Base-by-base conservation (phyloP, 108 stramenopile genomes). In the Schizochytrium sp. region DNA sequence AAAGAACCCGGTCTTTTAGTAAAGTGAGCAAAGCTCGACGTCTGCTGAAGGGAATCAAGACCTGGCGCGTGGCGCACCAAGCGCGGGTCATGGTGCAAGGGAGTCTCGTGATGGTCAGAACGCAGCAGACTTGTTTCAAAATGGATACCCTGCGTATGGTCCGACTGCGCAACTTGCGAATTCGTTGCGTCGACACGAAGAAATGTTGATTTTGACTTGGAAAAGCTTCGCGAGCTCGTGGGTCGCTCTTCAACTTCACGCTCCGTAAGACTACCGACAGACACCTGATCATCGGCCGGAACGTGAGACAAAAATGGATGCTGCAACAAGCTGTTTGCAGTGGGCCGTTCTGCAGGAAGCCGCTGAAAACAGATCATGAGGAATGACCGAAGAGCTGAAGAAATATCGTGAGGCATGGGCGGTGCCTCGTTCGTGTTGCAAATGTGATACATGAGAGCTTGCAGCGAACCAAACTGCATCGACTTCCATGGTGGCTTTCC, bases 401-500 rank as follows among this genome's bases (percentile, higher is more conserved):
- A 88, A 25, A 88, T 53, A 25, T 88, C 87, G n/a, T 47, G 48
- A 5, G 87, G 88, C 88, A 88, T 88, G 18, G 88, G 88, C 47
- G 88, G 88, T 3, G 88, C 60, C 8, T 63, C 45, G n/a, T 25
- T n/a, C 16, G 88, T 41, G 45, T 72, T 88, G 19, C n/a, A 60
- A 25, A 88, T 88, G 47, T 88, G 88, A 43, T 63, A 72, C 88
- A 88, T 88, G 28, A 72, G 51, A 8, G 63, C 88, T 5, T 25
- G 44, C 6, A 45, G 47, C 29, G 63, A 63, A 18, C 51, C 63
- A 19, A 88, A 71, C 28, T 41, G 48, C 44, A 88, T 44, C 2
- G 16, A 44, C 53, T 72, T 72, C 90, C 90, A 91, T 3, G 90
- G 90, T 6, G 90, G 51, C 48, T 91, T 89, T 5, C 88, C 90